These are phyloP conservation scores for Solioccasus polychromus DNA, from an alignment of 768 basidiomycete genomes.

Conservation along the genomic window DNA sequence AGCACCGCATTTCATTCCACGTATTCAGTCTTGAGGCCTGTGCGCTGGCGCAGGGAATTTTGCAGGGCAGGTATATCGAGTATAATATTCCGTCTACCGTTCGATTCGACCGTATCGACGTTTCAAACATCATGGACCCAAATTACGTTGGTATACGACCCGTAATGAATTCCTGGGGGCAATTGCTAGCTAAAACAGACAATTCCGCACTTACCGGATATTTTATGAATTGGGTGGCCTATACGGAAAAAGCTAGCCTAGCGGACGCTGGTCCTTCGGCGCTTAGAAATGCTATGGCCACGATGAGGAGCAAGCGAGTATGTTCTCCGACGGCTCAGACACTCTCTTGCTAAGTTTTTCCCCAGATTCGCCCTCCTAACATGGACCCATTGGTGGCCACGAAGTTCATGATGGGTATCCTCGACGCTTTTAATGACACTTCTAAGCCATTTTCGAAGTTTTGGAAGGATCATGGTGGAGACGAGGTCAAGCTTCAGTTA, in stretches of 20 bases:
- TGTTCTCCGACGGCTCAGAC: background rate
- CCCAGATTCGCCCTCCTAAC: slow-evolving; percentile 9
- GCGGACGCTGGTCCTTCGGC: slow-evolving; percentile 2
- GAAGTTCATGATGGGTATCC: slow-evolving; percentile 9
- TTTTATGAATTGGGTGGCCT: slow-evolving; percentile 47
- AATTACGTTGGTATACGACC: slow-evolving; percentile 39
- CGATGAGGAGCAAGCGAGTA: slow-evolving; percentile 20
- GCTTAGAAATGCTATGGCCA: slow-evolving; percentile 1
- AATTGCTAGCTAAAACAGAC: slow-evolving; percentile 32
- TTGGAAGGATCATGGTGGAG: slow-evolving; percentile 29
- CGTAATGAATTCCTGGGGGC: slow-evolving; percentile 37
- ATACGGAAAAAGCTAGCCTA: slow-evolving; percentile 1
- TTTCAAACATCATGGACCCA: slow-evolving; percentile 46
- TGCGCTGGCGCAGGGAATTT: slow-evolving; percentile 38
- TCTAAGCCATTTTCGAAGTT: slow-evolving; percentile 36
- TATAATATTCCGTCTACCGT: slow-evolving; percentile 22
- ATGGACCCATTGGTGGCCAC: background rate
- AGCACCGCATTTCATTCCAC: slow-evolving; percentile 33
- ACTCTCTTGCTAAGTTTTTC: background rate
- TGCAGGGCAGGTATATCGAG: slow-evolving; percentile 8
- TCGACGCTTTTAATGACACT: slow-evolving; percentile 34
- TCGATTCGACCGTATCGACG: slow-evolving; percentile 46
- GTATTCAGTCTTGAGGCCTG: slow-evolving; percentile 38
- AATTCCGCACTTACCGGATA: slow-evolving; percentile 39
- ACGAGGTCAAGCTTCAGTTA: slow-evolving; percentile 17